Evolutionary conservation across 257 asterid genomes (phyloP), one percentile per base, ranked within the genome.

Genomic region (Penstemon davidsonii): DNA sequence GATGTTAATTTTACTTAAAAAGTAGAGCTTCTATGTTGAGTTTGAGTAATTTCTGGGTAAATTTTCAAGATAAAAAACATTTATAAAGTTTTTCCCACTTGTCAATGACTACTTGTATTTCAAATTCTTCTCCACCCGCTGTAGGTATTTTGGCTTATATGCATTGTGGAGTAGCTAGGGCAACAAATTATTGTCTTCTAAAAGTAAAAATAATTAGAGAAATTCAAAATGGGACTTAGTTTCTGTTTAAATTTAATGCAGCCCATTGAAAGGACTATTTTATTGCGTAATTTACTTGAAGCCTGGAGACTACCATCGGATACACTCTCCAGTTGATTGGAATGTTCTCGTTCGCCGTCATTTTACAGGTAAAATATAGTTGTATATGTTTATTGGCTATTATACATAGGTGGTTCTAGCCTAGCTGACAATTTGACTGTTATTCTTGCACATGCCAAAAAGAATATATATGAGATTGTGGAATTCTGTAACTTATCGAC

Each of bases 301-400:
- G 79, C 97, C 95, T 55, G 99, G 99, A 70, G 97, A 93, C 80
- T 93, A 93, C 86, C 99, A 93, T 64, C 90, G 94, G 46, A 87
- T 93, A 76, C 99, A 93, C 86, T 81, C 97, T 58, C 99, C 99
- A 67, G 91, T 79, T 76, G 93, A 90, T 83, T 93, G 99, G 97
- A 86, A 83, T 81, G 72, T 93, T 73, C 71, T 83, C 9, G 74
- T 71, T 59, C 96, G 92, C 50, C 89, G 97, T 40, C 97, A 93
- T 83, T 92, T 92, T 82, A 79, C 93, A 12, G 98, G 98, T 84
- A 77, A 75, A 71, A 55, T 40, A 37, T 13, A 49, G n/a, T 42
- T 55, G 3, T 66, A 37, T 62, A 38, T 39, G 15, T 60, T 5
- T 12, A 15, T 43, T 56, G 25, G 53, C 36, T 62, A 33, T 58